Evolutionary conservation across 2,329 filamentous ascomycete genomes (phyloP).

Genomic region (Diaporthe helianthi): DNA sequence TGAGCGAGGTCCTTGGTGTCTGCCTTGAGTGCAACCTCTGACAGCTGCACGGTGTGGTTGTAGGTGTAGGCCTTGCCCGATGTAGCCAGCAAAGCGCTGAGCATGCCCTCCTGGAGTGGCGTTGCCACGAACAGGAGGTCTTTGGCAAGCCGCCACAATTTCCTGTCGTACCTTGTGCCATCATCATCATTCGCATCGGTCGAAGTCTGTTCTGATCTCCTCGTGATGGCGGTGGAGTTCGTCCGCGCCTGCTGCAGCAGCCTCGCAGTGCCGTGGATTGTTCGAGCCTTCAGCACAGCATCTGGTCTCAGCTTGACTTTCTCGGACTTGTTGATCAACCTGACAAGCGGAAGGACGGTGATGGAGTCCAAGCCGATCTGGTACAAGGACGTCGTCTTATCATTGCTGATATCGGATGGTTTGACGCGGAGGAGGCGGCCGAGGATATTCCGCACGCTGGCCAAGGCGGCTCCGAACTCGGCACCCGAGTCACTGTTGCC

Average conservation of each 20-base stretch:
- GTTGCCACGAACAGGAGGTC: conserved; percentile 39
- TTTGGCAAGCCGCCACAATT: conserved; percentile 33
- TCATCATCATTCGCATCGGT: neutral
- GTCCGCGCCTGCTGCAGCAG: conserved; percentile 31
- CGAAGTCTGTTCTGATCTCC: neutral
- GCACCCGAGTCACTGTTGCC: neutral
- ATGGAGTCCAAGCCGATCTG: conserved; percentile 38
- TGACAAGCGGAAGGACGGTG: conserved; percentile 37
- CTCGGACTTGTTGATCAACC: conserved; percentile 31
- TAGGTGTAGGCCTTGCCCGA: conserved; percentile 38
- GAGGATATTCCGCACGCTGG: conserved; percentile 6
- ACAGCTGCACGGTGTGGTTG: conserved; percentile 38
- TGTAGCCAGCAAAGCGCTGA: conserved; percentile 38
- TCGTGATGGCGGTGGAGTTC: conserved; percentile 17
- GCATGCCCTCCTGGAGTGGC: conserved; percentile 40
- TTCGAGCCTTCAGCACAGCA: conserved; percentile 38
- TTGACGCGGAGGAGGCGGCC: conserved; percentile 32
- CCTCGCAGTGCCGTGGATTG: conserved; percentile 36
- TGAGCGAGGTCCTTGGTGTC: conserved; percentile 33
- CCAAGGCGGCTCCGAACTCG: conserved; percentile 27
- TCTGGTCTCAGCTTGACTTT: conserved; percentile 35
- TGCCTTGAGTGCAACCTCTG: conserved; percentile 26
- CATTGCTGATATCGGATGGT: conserved; percentile 26
- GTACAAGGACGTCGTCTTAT: conserved; percentile 35
- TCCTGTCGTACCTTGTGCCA: conserved; percentile 29